A percentile compares a stretch with the other conserved stretches of the same genome.
Evolutionary conservation across 108 stramenopile genomes (phyloP).

Genomic region (Schizochytrium sp.): DNA sequence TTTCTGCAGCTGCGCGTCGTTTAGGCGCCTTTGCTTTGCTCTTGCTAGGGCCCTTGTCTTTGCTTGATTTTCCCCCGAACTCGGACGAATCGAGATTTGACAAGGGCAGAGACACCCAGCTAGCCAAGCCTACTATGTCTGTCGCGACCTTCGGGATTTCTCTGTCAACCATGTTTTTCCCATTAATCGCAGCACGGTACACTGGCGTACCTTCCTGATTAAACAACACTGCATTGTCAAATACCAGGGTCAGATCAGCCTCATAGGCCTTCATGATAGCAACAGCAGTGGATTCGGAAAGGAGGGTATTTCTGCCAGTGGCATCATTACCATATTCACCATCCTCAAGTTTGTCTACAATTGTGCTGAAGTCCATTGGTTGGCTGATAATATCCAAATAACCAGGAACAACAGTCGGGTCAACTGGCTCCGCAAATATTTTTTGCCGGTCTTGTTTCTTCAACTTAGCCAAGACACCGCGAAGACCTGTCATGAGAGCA

Average conservation of each 20-base stretch:
- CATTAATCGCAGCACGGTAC: slow-evolving; percentile 11
- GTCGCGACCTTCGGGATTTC: not conserved
- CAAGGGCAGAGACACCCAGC: not conserved
- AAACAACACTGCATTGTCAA: slow-evolving; percentile 22
- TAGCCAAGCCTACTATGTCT: not conserved
- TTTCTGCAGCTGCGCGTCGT: not conserved
- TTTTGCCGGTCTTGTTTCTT: slow-evolving; percentile 1
- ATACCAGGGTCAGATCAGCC: slow-evolving; percentile 14
- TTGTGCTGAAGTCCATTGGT: slow-evolving; percentile 42
- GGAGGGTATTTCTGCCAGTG: no score
- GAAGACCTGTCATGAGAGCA: not conserved
- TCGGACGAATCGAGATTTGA: not conserved
- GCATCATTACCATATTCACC: not conserved
- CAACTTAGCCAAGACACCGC: not conserved
- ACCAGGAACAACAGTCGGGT: not conserved
- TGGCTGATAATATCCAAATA: not conserved
- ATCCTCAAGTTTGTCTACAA: not conserved
- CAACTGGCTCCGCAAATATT: slow-evolving; percentile 53
- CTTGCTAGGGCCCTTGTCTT: not conserved
- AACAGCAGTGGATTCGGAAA: not conserved
- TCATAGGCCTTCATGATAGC: not conserved
- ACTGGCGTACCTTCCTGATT: slow-evolving; percentile 12
- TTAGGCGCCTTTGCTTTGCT: not conserved
- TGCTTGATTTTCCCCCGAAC: not conserved
- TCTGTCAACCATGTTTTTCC: slow-evolving; percentile 9